Evolutionary conservation across 805 yeast genomes (phyloP).

Genomic region (Wickerhamiella spandovensis): DNA sequence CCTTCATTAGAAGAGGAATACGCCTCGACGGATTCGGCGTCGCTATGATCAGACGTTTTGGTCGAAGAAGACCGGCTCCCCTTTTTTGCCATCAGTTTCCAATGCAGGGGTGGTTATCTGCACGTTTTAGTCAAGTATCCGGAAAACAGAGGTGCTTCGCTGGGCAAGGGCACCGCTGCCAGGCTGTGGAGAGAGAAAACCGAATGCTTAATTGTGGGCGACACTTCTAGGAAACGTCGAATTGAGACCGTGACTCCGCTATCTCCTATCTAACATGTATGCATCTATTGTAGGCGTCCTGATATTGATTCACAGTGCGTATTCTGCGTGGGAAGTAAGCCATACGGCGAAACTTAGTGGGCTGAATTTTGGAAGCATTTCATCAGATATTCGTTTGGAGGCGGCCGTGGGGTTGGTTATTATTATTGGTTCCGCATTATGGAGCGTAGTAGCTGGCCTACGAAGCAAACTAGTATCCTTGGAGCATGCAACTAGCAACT

Average conservation of each 20-base stretch:
- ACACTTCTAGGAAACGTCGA: too few relatives aligned
- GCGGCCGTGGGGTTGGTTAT: slow-evolving; percentile 35
- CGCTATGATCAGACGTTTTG: neutral
- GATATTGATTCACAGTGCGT: slow-evolving; percentile 9
- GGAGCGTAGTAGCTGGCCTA: slow-evolving; percentile 26
- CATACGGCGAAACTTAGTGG: slow-evolving; percentile 3
- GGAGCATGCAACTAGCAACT: slow-evolving; percentile 36
- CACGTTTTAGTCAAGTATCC: neutral
- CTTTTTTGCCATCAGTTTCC: neutral
- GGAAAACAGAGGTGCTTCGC: too few relatives aligned
- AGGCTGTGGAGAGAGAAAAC: neutral
- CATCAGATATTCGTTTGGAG: slow-evolving; percentile 33
- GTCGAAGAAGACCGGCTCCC: neutral
- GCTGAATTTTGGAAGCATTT: neutral
- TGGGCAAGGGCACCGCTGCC: neutral
- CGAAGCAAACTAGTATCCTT: slow-evolving; percentile 36
- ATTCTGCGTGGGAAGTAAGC: slow-evolving; percentile 12
- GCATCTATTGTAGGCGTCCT: slow-evolving; percentile 2
- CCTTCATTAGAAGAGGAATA: neutral
- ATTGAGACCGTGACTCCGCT: too few relatives aligned
- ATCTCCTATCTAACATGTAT: too few relatives aligned
- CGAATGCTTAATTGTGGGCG: too few relatives aligned
- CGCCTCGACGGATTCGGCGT: neutral
- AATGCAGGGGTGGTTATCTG: too few relatives aligned
- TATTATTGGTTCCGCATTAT: slow-evolving; percentile 26